Base-by-base conservation (phyloP, 176 grass and related monocot species). In the Aechmea fasciata region DNA sequence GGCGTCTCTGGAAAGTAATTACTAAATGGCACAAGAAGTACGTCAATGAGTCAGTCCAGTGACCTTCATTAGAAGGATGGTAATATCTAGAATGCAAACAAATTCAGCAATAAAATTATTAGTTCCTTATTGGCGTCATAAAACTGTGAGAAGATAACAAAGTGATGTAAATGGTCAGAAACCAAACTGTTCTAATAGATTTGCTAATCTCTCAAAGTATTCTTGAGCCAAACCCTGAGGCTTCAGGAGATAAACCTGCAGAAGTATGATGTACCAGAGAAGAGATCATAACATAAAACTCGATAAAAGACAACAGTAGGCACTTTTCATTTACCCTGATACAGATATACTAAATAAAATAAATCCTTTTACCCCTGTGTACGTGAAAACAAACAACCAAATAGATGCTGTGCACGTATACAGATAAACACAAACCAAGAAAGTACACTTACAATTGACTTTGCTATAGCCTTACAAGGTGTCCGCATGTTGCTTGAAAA, bases 51-150 rank as follows among this genome's bases (percentile, higher is more conserved):
- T 90, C 83, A 68, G 89, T 97, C 93, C 93, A 97, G 12, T 82
- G 89, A 73, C 93, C 93, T 67, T 89, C 93, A 85, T 97, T 97
- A 50, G 93, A 97, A 64, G 93, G 93, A 83, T 97, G 93, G 65
- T 97, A 97, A 76, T 92, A 97, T 77, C 93, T 97, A 81, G 26
- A 87, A 83, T 68, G n/a, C 57, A 48, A 55, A 71, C 81, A 48
- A 25, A 48, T 17, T 47, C 26, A 68, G 49, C 68, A 78, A 57
- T 68, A 64, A 77, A 72, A 41, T 41, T 41, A 41, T 7, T 41
- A 41, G 33, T 41, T 41, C 5, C 33, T 41, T 41, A 41, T 5
- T 41, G 33, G 6, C 5, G 4, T 4, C 4, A 41, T 7, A 41
- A 41, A 41, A 41, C 33, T 41, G 33, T 41, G 33, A 41, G 33